phyloP scores from a whole-genome alignment of 345 rosid species.

The Barbarea vulgaris region DNA sequence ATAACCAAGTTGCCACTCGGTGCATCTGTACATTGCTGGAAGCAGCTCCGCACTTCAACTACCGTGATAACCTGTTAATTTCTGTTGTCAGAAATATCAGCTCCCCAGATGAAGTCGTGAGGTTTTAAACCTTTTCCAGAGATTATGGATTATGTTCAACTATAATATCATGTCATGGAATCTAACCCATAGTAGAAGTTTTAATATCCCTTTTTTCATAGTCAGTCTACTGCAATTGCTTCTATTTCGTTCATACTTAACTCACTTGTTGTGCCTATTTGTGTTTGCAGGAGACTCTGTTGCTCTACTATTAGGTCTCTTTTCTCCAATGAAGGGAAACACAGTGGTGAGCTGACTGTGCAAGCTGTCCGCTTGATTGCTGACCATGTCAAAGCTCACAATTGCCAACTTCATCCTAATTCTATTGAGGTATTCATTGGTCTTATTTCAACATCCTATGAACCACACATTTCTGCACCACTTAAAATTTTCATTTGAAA shows the following conservation, averaged over 20 bases:
- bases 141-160: background rate
- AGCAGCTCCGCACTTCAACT: constrained; percentile 91
- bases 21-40: constrained; percentile 83
- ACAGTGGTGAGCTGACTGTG: constrained; percentile 83
- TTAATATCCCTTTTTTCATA: background rate
- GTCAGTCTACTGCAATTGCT: background rate
- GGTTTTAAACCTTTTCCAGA: constrained; percentile 47
- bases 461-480: constrained; percentile 12
- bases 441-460: constrained; percentile 15
- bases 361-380: constrained; percentile 86
- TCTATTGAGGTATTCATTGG: constrained; percentile 61
- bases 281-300: constrained; percentile 73
- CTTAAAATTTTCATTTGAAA: background rate
- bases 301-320: constrained; percentile 74
- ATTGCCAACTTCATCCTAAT: constrained; percentile 93
- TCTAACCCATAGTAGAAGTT: constrained; percentile 7
- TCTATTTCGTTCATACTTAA: constrained; percentile 7
- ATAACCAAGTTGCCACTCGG: constrained; percentile 67
- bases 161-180: constrained; percentile 14
- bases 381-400: constrained; percentile 65
- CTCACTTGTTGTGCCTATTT: constrained; percentile 10
- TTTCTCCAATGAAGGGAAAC: constrained; percentile 81
- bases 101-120: constrained; percentile 77
- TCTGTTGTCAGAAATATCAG: constrained; percentile 71
- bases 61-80: constrained; percentile 65